These are phyloP conservation scores for Sphagnum tenellum DNA, from an alignment of 225 moss, liverwort and hornwort species.

Conservation along the genomic window DNA sequence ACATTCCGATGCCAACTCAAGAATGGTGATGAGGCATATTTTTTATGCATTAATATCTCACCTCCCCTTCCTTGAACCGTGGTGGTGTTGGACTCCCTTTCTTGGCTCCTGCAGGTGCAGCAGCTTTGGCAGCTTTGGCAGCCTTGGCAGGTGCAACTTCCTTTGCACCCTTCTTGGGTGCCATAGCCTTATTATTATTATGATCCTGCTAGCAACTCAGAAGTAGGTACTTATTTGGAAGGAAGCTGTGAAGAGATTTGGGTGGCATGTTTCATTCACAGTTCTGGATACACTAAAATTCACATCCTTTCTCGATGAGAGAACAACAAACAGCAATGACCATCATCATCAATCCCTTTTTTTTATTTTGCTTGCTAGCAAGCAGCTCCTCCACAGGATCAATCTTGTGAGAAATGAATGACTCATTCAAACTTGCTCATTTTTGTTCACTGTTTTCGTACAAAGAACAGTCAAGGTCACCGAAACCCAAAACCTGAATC, in stretches of 20 bases:
- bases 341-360: too few species aligned
- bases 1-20: background rate
- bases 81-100: slow-evolving; percentile 12
- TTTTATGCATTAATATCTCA: background rate
- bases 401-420: too few species aligned
- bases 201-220: background rate
- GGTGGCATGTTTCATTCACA: too few species aligned
- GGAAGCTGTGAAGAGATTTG: too few species aligned
- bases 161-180: slow-evolving; percentile 5
- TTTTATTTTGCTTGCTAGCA: too few species aligned
- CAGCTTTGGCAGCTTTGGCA: background rate
- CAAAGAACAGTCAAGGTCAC: too few species aligned
- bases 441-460: too few species aligned
- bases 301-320: background rate
- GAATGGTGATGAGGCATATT: background rate
- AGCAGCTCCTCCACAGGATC: too few species aligned
- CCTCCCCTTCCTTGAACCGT: slow-evolving; percentile 19
- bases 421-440: too few species aligned
- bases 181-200: slow-evolving; percentile 4
- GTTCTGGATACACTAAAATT: too few species aligned
- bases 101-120: background rate
- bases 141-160: background rate
- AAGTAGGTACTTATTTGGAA: too few species aligned
- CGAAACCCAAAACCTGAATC: too few species aligned
- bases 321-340: background rate